Conservation (phyloP, 2,329 filamentous ascomycete species). For the Magnaporthales sp. region DNA sequence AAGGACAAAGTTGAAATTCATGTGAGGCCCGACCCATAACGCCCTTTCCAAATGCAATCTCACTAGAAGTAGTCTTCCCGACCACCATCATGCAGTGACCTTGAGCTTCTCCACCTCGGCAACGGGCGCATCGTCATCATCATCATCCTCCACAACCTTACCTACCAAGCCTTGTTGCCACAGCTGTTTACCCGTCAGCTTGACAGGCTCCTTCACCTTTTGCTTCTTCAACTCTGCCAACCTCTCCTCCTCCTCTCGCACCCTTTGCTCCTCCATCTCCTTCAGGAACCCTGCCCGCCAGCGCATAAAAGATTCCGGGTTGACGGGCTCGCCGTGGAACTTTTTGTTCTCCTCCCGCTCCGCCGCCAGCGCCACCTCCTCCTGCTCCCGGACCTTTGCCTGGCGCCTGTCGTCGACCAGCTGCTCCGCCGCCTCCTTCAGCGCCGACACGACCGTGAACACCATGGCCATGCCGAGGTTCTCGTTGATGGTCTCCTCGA, state of each 20-base stretch:
- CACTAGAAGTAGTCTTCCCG: not conserved
- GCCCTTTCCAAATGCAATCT: not conserved
- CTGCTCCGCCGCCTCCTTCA: slow-evolving; percentile 88
- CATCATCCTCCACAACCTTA: slow-evolving; percentile 58
- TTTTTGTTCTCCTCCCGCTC: slow-evolving; percentile 95
- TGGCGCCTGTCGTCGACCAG: slow-evolving; percentile 68
- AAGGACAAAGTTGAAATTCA: not conserved
- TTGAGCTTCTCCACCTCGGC: slow-evolving; percentile 64
- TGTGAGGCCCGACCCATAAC: not conserved
- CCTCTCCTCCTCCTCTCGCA: slow-evolving; percentile 64
- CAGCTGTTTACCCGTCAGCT: slow-evolving; percentile 64
- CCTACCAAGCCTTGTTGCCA: slow-evolving; percentile 68
- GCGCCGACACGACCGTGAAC: slow-evolving; percentile 76
- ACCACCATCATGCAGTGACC: slow-evolving; percentile 37
- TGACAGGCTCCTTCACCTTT: slow-evolving; percentile 65
- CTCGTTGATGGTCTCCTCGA: slow-evolving; percentile 75
- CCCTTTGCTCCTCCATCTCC: slow-evolving; percentile 71
- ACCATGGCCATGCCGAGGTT: slow-evolving; percentile 97
- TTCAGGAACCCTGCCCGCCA: slow-evolving; percentile 73
- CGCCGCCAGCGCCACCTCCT: slow-evolving; percentile 45
- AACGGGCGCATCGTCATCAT: slow-evolving; percentile 57
- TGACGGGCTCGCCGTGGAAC: slow-evolving; percentile 87
- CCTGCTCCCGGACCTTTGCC: slow-evolving; percentile 47
- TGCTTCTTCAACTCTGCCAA: slow-evolving; percentile 76
- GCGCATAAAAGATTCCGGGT: slow-evolving; percentile 70